phyloP scores from a whole-genome alignment of 768 basidiomycete genomes.

The Tricholoma terreum region DNA sequence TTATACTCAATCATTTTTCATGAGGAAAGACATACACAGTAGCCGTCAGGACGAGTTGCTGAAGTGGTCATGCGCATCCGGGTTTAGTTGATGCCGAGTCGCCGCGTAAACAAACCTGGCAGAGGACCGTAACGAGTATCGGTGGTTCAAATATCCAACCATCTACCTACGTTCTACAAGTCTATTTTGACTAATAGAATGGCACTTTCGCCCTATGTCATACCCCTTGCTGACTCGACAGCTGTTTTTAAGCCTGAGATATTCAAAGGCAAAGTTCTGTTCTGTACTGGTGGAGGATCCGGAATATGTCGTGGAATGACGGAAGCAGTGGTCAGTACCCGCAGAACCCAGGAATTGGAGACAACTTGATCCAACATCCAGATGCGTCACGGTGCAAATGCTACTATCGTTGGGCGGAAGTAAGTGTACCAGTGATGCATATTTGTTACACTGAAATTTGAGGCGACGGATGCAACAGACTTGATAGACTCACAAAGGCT shows the following conservation, averaged over 20 bases:
- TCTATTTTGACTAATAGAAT: slow-evolving; percentile 19
- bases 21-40: too few species aligned
- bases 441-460: too few species aligned
- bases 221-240: slow-evolving; percentile 51
- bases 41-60: too few species aligned
- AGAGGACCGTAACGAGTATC: too few species aligned
- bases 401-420: slow-evolving; percentile 87
- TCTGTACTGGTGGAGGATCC: slow-evolving; percentile 89
- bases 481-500: slow-evolving; percentile 65
- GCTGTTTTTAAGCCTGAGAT: slow-evolving; percentile 73
- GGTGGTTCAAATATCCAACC: too few species aligned
- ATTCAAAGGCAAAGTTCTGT: slow-evolving; percentile 87
- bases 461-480: slow-evolving; percentile 35
- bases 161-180: too few species aligned
- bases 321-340: slow-evolving; percentile 63
- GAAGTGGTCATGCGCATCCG: too few species aligned
- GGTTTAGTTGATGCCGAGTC: too few species aligned
- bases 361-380: slow-evolving; percentile 21
- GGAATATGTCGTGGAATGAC: slow-evolving; percentile 93
- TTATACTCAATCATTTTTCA: too few species aligned
- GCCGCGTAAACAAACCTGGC: too few species aligned
- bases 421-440: slow-evolving; percentile 31
- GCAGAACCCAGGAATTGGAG: not conserved
- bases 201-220: slow-evolving; percentile 39
- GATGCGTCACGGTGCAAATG: slow-evolving; percentile 83